Conservation (phyloP, 164 flowering plant genomes). For the Cinnamomum micranthum region DNA sequence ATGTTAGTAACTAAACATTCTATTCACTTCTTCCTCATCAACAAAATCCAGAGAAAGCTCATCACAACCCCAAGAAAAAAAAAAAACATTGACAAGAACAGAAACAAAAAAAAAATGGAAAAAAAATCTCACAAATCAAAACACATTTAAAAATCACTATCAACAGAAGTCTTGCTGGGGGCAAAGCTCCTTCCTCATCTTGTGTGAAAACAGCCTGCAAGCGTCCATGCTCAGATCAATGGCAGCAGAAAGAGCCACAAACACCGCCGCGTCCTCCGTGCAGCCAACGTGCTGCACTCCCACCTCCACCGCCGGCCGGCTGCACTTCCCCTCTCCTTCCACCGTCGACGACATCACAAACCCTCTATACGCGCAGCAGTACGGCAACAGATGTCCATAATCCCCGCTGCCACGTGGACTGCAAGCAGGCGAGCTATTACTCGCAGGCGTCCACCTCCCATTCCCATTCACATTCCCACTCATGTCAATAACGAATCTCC, state of each 20-base stretch:
- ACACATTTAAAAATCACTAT: too few relatives aligned
- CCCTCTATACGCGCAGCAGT: slow-evolving; percentile 52
- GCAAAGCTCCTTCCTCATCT: slow-evolving; percentile 76
- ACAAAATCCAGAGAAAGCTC: too few relatives aligned
- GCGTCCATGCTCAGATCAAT: slow-evolving; percentile 93
- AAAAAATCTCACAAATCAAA: too few relatives aligned
- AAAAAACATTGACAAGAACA: too few relatives aligned
- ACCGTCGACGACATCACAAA: slow-evolving; percentile 86
- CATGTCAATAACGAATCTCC: slow-evolving; percentile 64
- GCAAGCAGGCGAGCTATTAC: slow-evolving; percentile 31
- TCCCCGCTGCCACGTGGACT: slow-evolving; percentile 74
- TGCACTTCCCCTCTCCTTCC: slow-evolving; percentile 73
- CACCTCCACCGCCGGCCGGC: slow-evolving; percentile 69
- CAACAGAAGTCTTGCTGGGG: slow-evolving; percentile 30
- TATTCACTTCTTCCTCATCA: too few relatives aligned
- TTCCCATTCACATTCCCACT: slow-evolving; percentile 15
- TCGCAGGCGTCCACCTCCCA: slow-evolving; percentile 35
- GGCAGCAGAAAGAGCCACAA: slow-evolving; percentile 86
- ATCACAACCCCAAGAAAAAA: too few relatives aligned
- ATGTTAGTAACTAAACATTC: too few relatives aligned
- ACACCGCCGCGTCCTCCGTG: slow-evolving; percentile 89
- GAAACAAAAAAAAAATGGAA: too few relatives aligned
- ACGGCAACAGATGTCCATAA: slow-evolving; percentile 76
- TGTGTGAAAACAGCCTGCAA: slow-evolving; percentile 78
- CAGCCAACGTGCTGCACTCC: slow-evolving; percentile 83